Evolutionary conservation across 306 rosid species (phyloP).

Genomic region (Astragalus membranaceus): DNA sequence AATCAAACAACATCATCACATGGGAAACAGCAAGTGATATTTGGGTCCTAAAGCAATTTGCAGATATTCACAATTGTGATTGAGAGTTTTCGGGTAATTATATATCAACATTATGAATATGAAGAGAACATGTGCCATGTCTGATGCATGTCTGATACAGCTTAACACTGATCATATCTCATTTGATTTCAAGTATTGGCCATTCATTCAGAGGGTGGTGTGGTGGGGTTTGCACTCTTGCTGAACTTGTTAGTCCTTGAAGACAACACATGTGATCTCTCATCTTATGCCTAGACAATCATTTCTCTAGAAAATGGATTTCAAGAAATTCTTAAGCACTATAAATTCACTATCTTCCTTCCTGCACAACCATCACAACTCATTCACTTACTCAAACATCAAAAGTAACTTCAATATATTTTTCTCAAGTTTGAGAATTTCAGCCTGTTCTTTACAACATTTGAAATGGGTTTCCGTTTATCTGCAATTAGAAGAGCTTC

Average conservation of each 20-base stretch:
- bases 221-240: too few relatives aligned
- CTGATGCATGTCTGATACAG: too few relatives aligned
- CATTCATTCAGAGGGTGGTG: not conserved
- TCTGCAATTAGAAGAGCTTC: constrained; percentile 1
- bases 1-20: not conserved
- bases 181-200: not conserved
- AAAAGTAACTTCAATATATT: not conserved
- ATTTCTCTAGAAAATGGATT: not conserved
- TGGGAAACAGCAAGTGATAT: too few relatives aligned
- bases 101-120: not conserved
- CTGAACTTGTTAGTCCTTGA: not conserved
- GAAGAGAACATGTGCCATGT: too few relatives aligned
- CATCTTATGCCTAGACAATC: not conserved
- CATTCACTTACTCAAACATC: not conserved
- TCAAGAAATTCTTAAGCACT: not conserved
- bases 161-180: not conserved
- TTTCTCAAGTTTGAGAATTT: not conserved
- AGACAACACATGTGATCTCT: not conserved
- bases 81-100: not conserved
- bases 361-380: not conserved
- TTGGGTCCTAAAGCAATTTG: too few relatives aligned
- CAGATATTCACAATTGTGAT: too few relatives aligned
- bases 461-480: constrained; percentile 19
- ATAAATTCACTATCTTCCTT: not conserved
- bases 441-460: not conserved